These are phyloP conservation scores for Chalaropsis ovoidea DNA, from an alignment of 2,329 filamentous ascomycete genomes.

Conservation along the genomic window DNA sequence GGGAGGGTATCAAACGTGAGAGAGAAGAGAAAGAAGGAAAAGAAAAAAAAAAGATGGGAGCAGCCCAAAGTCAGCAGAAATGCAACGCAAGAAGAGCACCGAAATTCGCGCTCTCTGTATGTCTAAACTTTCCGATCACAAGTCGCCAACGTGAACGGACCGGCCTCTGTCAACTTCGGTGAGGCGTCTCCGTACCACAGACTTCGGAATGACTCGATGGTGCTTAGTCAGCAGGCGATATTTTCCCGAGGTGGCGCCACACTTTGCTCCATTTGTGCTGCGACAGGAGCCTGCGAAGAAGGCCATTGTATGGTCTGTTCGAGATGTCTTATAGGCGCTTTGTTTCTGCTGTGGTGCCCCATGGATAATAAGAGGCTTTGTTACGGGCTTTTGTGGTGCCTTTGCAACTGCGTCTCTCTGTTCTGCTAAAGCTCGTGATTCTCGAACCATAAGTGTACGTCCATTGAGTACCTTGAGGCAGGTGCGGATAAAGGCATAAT, in stretches of 20 bases:
- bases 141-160: slow-evolving; percentile 7
- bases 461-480: not conserved
- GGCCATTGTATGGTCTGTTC: slow-evolving; percentile 7
- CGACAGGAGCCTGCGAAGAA: not conserved
- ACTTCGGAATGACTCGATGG: not conserved
- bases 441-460: slow-evolving; percentile 3
- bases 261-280: slow-evolving; percentile 6
- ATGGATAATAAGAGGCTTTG: not conserved
- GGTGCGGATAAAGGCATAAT: not conserved
- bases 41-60: not conserved
- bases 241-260: slow-evolving; percentile 5
- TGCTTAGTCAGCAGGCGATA: slow-evolving; percentile 1
- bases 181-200: slow-evolving; percentile 12
- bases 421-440: not conserved
- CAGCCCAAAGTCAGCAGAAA: not conserved
- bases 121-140: not conserved
- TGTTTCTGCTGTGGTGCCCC: not conserved
- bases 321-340: slow-evolving; percentile 5
- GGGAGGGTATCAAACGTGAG: not conserved
- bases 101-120: slow-evolving; percentile 4
- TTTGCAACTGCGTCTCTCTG: not conserved
- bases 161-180: slow-evolving; percentile 1
- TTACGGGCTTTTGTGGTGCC: not conserved
- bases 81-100: not conserved
- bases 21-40: not conserved